A percentile compares a stretch with the other conserved stretches of the same genome.
Conservation (phyloP, 139 green algal genomes). For the Coccomyxa sp. region DNA sequence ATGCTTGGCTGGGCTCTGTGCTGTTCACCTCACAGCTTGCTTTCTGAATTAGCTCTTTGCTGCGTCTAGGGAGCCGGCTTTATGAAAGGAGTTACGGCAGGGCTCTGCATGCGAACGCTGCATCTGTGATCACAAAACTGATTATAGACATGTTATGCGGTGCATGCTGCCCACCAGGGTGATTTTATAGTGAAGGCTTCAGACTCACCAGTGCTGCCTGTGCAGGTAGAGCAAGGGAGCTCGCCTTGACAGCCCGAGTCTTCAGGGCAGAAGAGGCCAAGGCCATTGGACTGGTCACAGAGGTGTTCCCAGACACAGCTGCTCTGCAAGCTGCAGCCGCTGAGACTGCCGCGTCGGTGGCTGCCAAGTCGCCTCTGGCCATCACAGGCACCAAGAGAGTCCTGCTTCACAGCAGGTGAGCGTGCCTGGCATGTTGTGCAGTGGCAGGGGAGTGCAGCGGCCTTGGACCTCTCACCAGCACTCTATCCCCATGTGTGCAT, state of each 20-base stretch:
- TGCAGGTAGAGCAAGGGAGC: constrained; percentile 55
- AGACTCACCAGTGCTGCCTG: background rate
- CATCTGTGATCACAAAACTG: too few species aligned
- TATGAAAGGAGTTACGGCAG: too few species aligned
- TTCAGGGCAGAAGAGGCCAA: constrained; percentile 43
- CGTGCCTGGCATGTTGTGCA: too few species aligned
- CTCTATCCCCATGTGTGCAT: too few species aligned
- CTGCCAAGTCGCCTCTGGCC: constrained; percentile 61
- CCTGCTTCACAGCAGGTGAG: constrained; percentile 52
- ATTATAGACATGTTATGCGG: background rate
- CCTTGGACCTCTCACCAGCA: too few species aligned
- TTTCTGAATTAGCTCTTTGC: too few species aligned
- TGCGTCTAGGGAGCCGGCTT: too few species aligned
- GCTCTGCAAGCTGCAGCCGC: constrained; percentile 33
- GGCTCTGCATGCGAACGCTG: too few species aligned
- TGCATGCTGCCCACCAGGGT: background rate
- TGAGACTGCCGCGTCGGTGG: constrained; percentile 43
- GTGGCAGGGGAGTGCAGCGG: too few species aligned
- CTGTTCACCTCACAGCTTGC: too few species aligned
- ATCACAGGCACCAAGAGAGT: constrained; percentile 75
- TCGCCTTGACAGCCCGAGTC: constrained; percentile 70
- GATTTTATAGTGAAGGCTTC: background rate
- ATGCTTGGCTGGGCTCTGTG: background rate
- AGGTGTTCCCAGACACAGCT: constrained; percentile 4
- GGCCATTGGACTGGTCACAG: constrained; percentile 43